Conservation (phyloP, 306 rosid species). For the Glycine latifolia region DNA sequence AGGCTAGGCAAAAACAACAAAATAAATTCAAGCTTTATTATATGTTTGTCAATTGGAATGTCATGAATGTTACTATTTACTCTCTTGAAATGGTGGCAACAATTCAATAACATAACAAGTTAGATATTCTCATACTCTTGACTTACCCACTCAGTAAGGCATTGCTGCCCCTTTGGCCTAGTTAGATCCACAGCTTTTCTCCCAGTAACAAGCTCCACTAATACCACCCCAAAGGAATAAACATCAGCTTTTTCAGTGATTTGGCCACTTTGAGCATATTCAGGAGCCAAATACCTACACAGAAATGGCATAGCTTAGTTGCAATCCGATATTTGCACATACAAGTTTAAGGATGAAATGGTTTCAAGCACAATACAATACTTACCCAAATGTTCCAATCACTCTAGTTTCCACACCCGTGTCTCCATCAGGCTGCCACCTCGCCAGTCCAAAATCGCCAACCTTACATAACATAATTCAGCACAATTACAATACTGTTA, state of each 20-base stretch:
- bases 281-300: constrained; percentile 95
- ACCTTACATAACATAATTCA: constrained; percentile 65
- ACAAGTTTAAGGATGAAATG: constrained; percentile 8
- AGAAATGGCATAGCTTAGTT: constrained; percentile 26
- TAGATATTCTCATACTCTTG: constrained; percentile 13
- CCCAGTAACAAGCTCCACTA: constrained; percentile 94
- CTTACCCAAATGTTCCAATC: constrained; percentile 97
- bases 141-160: constrained; percentile 97
- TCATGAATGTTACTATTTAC: constrained; percentile 24
- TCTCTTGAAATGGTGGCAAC: constrained; percentile 35
- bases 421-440: constrained; percentile 99
- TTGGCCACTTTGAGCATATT: constrained; percentile 98
- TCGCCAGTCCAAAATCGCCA: constrained; percentile 98
- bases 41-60: not conserved
- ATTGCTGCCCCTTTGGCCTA: constrained; percentile 95
- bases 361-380: constrained; percentile 16
- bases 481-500: constrained; percentile 29
- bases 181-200: constrained; percentile 96
- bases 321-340: constrained; percentile 30
- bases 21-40: constrained; percentile 3
- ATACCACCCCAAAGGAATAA: constrained; percentile 94
- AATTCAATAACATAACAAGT: constrained; percentile 11
- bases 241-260: constrained; percentile 98
- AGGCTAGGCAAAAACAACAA: not conserved
- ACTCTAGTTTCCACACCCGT: constrained; percentile 95